A percentile compares a stretch with the other conserved stretches of the same genome.
These are phyloP conservation scores for Penicillium taxi DNA, from an alignment of 495 filamentous ascomycete species.

Conservation along the genomic window DNA sequence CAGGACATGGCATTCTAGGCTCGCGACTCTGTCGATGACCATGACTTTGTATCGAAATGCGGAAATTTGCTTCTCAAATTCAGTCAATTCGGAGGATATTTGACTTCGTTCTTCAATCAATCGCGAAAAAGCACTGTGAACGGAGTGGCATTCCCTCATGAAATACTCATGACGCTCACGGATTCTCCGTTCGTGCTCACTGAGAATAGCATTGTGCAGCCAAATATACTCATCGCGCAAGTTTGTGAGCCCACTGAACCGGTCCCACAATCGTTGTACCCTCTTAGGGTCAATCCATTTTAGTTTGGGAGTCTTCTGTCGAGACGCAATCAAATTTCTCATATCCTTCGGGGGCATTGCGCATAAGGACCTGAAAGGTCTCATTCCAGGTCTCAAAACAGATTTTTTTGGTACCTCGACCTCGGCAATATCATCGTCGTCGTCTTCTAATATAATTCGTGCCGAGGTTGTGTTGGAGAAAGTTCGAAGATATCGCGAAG, in stretches of 20 bases:
- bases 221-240: too few species aligned
- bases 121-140: background rate
- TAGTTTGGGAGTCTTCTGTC: background rate
- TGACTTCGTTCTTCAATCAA: slow-evolving; percentile 2
- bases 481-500: background rate
- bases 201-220: too few species aligned
- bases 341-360: background rate
- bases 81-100: background rate
- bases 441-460: slow-evolving; percentile 8
- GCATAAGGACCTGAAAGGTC: background rate
- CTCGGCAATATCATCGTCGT: slow-evolving; percentile 7
- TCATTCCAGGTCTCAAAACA: background rate
- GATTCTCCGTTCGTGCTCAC: too few species aligned
- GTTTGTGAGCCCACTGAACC: too few species aligned
- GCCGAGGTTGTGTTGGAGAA: slow-evolving; percentile 6
- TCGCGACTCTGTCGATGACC: slow-evolving; percentile 1
- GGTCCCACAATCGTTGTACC: too few species aligned
- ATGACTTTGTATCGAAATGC: slow-evolving; percentile 3
- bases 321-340: slow-evolving; percentile 8
- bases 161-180: too few species aligned
- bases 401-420: background rate
- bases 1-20: slow-evolving; percentile 1
- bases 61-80: slow-evolving; percentile 1
- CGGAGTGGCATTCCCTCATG: too few species aligned
- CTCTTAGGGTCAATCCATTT: slow-evolving; percentile 4